These are phyloP conservation scores for Gyrodon lividus DNA, from an alignment of 768 basidiomycete species.

Conservation along the genomic window DNA sequence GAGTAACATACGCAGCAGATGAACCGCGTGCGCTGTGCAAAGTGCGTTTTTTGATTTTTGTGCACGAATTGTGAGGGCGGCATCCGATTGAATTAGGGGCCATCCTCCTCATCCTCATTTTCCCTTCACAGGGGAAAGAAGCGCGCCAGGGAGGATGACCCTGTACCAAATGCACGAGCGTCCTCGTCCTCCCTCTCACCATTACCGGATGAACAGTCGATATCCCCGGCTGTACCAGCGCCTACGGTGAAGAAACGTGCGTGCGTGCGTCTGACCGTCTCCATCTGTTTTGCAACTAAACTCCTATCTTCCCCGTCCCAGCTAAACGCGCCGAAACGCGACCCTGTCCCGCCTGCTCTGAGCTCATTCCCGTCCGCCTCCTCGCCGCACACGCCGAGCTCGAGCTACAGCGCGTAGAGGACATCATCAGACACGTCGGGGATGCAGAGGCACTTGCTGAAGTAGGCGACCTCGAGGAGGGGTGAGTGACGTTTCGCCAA, in stretches of 20 bases:
- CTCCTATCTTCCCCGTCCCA: conserved; percentile 21
- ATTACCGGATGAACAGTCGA: conserved; percentile 26
- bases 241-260: conserved; percentile 50
- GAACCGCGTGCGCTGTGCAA: conserved; percentile 14
- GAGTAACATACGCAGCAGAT: conserved; percentile 7
- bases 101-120: background rate
- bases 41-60: conserved; percentile 23
- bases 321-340: conserved; percentile 75
- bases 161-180: conserved; percentile 5
- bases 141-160: conserved; percentile 37
- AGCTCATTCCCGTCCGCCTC: conserved; percentile 71
- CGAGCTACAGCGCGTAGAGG: conserved; percentile 67
- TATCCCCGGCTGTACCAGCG: background rate
- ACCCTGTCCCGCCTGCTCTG: conserved; percentile 72
- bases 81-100: conserved; percentile 2
- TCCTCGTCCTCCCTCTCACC: conserved; percentile 38
- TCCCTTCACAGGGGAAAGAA: conserved; percentile 48
- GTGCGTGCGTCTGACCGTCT: conserved; percentile 16
- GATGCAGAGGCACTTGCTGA: conserved; percentile 54
- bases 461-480: conserved; percentile 50
- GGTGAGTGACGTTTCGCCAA: conserved; percentile 37
- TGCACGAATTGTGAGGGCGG: background rate
- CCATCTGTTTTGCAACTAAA: background rate
- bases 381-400: conserved; percentile 61
- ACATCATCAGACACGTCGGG: conserved; percentile 63